Percentiles rank a stretch among this genome's conserved stretches.
These are phyloP conservation scores for Xylaria longipes DNA, from an alignment of 495 filamentous ascomycete species.

Conservation along the genomic window DNA sequence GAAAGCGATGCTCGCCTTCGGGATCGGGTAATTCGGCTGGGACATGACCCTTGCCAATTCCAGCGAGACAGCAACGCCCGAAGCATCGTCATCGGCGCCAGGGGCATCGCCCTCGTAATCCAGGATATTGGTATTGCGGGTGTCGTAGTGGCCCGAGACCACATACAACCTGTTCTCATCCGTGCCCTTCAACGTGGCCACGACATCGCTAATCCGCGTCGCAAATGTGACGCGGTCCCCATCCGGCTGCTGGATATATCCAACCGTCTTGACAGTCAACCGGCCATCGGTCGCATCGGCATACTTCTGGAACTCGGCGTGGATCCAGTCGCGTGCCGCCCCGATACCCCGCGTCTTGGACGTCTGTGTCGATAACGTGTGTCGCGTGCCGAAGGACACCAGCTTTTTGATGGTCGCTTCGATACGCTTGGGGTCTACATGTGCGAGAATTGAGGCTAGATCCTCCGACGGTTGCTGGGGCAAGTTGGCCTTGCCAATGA, in stretches of 20 bases:
- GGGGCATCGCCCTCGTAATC: slow-evolving; percentile 59
- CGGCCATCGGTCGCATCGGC: slow-evolving; percentile 48
- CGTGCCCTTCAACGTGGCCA: slow-evolving; percentile 56
- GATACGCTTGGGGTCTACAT: slow-evolving; percentile 51
- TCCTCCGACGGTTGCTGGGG: slow-evolving; percentile 56
- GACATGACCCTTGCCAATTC: slow-evolving; percentile 58
- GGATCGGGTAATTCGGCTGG: slow-evolving; percentile 37
- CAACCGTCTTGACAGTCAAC: slow-evolving; percentile 51
- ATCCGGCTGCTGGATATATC: slow-evolving; percentile 51
- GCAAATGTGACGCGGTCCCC: slow-evolving; percentile 52
- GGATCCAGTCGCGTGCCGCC: slow-evolving; percentile 61
- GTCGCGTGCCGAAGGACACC: slow-evolving; percentile 58
- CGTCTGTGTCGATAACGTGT: slow-evolving; percentile 58
- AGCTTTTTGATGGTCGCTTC: slow-evolving; percentile 54
- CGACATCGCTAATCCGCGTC: slow-evolving; percentile 56
- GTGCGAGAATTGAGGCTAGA: slow-evolving; percentile 47
- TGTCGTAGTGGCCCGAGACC: slow-evolving; percentile 62
- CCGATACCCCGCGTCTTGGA: slow-evolving; percentile 55
- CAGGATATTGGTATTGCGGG: slow-evolving; percentile 51
- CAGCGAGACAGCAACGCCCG: slow-evolving; percentile 47
- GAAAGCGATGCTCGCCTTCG: slow-evolving; percentile 58
- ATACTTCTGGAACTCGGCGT: slow-evolving; percentile 47
- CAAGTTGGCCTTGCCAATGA: slow-evolving; percentile 41
- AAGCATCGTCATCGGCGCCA: slow-evolving; percentile 61
- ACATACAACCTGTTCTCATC: slow-evolving; percentile 55